Base-by-base conservation (phyloP, 208 protist species). In the Trypanosoma boissoni region DNA sequence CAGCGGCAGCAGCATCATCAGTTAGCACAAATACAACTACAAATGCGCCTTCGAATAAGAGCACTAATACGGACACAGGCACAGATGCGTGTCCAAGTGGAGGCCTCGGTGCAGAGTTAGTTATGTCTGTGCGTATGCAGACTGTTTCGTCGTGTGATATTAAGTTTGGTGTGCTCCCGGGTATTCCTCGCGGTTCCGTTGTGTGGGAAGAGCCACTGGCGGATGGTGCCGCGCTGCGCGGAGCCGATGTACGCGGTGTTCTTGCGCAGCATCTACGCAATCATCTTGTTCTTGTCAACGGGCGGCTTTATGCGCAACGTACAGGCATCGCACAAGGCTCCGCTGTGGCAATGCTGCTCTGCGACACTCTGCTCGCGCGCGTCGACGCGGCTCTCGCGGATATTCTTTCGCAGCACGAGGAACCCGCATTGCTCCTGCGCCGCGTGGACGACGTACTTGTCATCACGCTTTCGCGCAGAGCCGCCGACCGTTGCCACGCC, bases 401-500 rank as follows among this genome's bases (percentile, higher is more conserved):
- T 14, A 66, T 76, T 43, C 61, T 83, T 29, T 58, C 36, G 0
- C 28, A 68, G 20, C 72, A 81, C 58, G 44, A 68, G 23, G 78
- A 78, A 60, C 72, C 74, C 27, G 59, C 80, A 10, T 28, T 88
- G 43, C 51, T 86, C 44, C 58, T 91, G 24, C 76, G 86, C 7
- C 86, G 86, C 20, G 79, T 92, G 12, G 86, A 92, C 56, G 86
- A 92, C 58, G 68, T 92, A 36, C 57, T 92, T 14, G 65, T 92
- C 32, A 72, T 78, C 27, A 84, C 77, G 4, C 63, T 68, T 18
- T 87, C 86, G 1, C 27, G 42, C 31, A 58, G 76, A n/a, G 82
- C 86, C 1, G 82, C 72, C 34, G 43, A 52, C 41, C 53, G 66
- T 8, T 92, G 86, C 54, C 34, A 66, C 37, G 50, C 28, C 5